Conservation (phyloP, 2,329 filamentous ascomycete genomes). For the Trichophyton benhamiae region DNA sequence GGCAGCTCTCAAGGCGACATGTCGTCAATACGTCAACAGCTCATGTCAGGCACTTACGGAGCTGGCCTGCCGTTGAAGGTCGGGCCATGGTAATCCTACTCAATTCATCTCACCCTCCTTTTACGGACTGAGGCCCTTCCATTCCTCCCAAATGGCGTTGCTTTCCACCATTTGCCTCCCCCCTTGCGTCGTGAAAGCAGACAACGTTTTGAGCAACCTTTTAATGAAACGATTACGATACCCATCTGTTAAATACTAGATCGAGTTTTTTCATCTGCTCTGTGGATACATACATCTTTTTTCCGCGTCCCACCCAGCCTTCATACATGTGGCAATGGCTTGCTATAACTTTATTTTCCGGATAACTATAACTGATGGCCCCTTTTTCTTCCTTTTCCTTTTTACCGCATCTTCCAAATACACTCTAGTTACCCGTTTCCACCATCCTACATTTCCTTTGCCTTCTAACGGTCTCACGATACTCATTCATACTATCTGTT, state of each 20-base stretch:
- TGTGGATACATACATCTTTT: slow-evolving; percentile 1
- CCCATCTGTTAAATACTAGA: slow-evolving; percentile 31
- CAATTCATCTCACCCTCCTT: neutral
- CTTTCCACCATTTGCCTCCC: neutral
- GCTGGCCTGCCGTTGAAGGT: slow-evolving; percentile 43
- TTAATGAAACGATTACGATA: slow-evolving; percentile 36
- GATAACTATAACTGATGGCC: neutral
- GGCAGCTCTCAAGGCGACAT: slow-evolving; percentile 26
- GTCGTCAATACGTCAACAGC: slow-evolving; percentile 43
- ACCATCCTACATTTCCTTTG: neutral
- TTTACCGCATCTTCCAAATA: neutral
- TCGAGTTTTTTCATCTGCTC: slow-evolving; percentile 1
- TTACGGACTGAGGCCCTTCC: neutral
- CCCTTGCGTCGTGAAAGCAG: slow-evolving; percentile 2
- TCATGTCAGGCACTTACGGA: slow-evolving; percentile 46
- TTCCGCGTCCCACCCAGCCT: neutral
- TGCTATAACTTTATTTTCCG: neutral
- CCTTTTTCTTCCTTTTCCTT: neutral
- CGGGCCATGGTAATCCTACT: slow-evolving; percentile 39
- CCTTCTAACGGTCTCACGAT: neutral
- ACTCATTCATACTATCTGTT: neutral
- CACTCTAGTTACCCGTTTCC: neutral
- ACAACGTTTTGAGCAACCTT: slow-evolving; percentile 10
- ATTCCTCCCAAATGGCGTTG: slow-evolving; percentile 9
- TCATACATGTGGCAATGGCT: neutral